Conservation (phyloP, 441 rosid species). For the Jatropha multifida region DNA sequence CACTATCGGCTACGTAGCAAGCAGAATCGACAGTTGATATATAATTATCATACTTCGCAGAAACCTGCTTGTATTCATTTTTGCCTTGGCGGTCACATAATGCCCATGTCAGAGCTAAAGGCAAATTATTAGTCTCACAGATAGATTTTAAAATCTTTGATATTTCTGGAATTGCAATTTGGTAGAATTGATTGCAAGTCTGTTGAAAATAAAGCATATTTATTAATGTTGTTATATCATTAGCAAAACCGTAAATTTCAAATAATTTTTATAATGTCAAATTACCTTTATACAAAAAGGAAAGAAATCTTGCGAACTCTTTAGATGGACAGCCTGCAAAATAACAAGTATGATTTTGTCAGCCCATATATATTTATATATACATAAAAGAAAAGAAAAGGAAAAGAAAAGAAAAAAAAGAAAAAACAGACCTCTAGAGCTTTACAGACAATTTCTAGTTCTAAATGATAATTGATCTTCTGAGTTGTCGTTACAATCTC, state of each 20-base stretch:
- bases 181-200: conserved; percentile 36
- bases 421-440: conserved; percentile 69
- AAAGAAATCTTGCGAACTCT: conserved; percentile 52
- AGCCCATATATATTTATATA: too few relatives aligned
- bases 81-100: conserved; percentile 48
- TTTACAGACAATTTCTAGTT: conserved; percentile 62
- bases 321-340: conserved; percentile 80
- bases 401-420: not conserved
- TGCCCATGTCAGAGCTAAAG: conserved; percentile 79
- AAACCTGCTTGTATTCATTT: conserved; percentile 51
- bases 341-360: conserved; percentile 30
- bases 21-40: conserved; percentile 63
- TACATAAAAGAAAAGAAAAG: not conserved
- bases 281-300: conserved; percentile 48
- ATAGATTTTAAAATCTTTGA: conserved; percentile 45
- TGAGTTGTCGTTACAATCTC: conserved; percentile 72
- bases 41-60: conserved; percentile 46
- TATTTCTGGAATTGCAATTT: conserved; percentile 49
- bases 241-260: conserved; percentile 9
- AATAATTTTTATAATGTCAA: not conserved
- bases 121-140: conserved; percentile 50
- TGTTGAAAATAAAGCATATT: conserved; percentile 34
- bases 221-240: not conserved
- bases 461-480: conserved; percentile 58
- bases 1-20: conserved; percentile 45